phyloP scores from a whole-genome alignment of 306 rosid genomes.

The Canavalia gladiata region DNA sequence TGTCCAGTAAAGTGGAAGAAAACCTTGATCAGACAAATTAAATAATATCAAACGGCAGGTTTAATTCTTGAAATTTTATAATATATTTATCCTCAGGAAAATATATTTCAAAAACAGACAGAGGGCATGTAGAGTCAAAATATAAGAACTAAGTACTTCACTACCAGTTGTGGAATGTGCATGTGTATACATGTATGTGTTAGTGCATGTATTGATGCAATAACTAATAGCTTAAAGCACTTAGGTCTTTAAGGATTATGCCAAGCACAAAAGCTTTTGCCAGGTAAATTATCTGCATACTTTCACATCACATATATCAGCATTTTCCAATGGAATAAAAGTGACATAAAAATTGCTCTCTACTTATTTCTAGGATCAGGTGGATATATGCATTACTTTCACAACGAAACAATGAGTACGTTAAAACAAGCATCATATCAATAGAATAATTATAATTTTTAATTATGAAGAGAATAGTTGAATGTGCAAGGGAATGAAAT shows the following conservation, averaged over 20 bases:
- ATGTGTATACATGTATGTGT: background rate
- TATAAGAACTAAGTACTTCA: background rate
- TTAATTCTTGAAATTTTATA: conserved; percentile 8
- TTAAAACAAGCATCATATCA: conserved; percentile 26
- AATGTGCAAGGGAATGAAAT: conserved; percentile 34
- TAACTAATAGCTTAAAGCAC: conserved; percentile 21
- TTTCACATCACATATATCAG: conserved; percentile 33
- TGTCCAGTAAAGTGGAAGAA: conserved; percentile 29
- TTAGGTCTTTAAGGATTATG: background rate
- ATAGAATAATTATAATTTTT: conserved; percentile 12
- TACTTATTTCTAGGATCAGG: conserved; percentile 29
- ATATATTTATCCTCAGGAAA: background rate
- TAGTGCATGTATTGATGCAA: conserved; percentile 10
- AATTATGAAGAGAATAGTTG: conserved; percentile 24
- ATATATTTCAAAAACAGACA: conserved; percentile 8
- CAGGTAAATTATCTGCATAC: background rate
- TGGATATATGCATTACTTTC: conserved; percentile 35
- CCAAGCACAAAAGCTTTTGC: background rate
- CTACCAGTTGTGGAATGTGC: conserved; percentile 21
- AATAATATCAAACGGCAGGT: conserved; percentile 28
- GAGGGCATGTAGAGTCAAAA: conserved; percentile 15
- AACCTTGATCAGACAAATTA: conserved; percentile 21
- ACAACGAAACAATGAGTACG: conserved; percentile 27
- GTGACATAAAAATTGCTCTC: conserved; percentile 23
- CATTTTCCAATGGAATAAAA: conserved; percentile 23